A percentile compares a stretch with the other conserved stretches of the same genome.
phyloP scores from a whole-genome alignment of 352 stramenopile species.

The Phytophthora idaei region DNA sequence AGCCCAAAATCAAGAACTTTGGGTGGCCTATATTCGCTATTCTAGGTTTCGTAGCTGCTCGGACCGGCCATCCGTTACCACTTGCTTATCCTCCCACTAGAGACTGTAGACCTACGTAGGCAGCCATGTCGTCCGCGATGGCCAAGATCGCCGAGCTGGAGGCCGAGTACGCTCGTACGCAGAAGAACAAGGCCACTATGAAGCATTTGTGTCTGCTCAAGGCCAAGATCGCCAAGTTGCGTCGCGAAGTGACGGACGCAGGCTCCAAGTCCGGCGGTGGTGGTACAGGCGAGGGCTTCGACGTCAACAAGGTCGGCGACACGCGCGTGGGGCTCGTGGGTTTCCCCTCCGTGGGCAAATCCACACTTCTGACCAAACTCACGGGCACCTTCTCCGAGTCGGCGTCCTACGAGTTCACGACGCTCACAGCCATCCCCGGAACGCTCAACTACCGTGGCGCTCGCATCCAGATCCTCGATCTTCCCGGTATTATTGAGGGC shows the following conservation, averaged over 20 bases:
- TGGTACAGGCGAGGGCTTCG: constrained; percentile 86
- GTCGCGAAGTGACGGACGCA: constrained; percentile 91
- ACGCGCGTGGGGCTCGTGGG: constrained; percentile 98
- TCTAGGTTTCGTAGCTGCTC: constrained; percentile 24
- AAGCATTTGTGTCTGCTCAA: constrained; percentile 98
- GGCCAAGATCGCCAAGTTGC: constrained; percentile 97
- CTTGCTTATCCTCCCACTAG: constrained; percentile 8
- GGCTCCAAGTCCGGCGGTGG: constrained; percentile 70
- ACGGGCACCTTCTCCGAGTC: constrained; percentile 97
- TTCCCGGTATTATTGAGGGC: constrained; percentile 98
- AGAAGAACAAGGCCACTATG: constrained; percentile 99
- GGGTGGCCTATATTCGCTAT: neutral
- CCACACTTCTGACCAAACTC: constrained; percentile 96
- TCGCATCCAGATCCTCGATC: constrained; percentile 89
- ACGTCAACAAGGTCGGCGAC: constrained; percentile 95
- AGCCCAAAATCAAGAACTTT: constrained; percentile 5
- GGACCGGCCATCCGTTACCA: constrained; percentile 6
- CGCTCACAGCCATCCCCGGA: constrained; percentile 97
- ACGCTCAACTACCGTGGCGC: constrained; percentile 96
- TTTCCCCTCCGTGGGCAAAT: constrained; percentile 99
- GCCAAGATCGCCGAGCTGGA: constrained; percentile 85
- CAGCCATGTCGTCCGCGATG: constrained; percentile 67
- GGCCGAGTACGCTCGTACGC: constrained; percentile 95
- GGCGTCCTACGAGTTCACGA: constrained; percentile 99
- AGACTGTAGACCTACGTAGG: neutral